phyloP scores from a whole-genome alignment of 2,329 filamentous ascomycete genomes.

The Diaporthe velutina region DNA sequence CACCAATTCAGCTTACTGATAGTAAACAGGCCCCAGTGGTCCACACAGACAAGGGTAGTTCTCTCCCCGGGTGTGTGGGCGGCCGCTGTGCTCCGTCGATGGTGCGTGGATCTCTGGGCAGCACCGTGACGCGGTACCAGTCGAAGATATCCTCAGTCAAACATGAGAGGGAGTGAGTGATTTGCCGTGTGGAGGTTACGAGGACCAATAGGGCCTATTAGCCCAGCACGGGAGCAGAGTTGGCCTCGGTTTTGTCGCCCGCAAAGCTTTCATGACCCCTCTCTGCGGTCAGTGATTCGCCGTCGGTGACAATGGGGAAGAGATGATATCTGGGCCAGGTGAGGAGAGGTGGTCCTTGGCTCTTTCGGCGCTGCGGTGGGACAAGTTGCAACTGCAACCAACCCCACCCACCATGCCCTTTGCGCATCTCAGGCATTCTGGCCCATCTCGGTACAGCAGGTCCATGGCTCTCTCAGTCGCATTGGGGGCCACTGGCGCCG shows the following conservation, averaged over 20 bases:
- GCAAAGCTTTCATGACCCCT: conserved; percentile 10
- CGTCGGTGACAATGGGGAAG: conserved; percentile 2
- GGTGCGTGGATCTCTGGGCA: conserved; percentile 10
- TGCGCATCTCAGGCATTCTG: conserved; percentile 16
- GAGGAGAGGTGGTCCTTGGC: conserved; percentile 28
- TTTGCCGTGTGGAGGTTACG: conserved; percentile 17
- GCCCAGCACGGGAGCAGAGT: background rate
- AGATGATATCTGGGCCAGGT: conserved; percentile 33
- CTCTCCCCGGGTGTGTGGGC: conserved; percentile 6
- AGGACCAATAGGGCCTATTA: conserved; percentile 29
- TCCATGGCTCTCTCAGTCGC: conserved; percentile 1
- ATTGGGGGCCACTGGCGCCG: conserved; percentile 17
- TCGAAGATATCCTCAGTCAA: background rate
- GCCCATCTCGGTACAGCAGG: conserved; percentile 19
- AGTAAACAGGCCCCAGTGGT: conserved; percentile 1
- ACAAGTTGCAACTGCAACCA: conserved; percentile 12
- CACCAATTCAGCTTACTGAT: background rate
- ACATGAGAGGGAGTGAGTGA: background rate
- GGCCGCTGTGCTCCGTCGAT: conserved; percentile 14
- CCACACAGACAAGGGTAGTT: background rate
- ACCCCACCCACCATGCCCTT: conserved; percentile 27
- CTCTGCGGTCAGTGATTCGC: conserved; percentile 35
- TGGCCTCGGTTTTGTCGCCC: background rate
- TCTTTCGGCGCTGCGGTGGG: conserved; percentile 13
- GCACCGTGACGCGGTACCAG: background rate